These are phyloP conservation scores for Jamesozyma jinghongensis DNA, from an alignment of 805 yeast species.

Conservation along the genomic window DNA sequence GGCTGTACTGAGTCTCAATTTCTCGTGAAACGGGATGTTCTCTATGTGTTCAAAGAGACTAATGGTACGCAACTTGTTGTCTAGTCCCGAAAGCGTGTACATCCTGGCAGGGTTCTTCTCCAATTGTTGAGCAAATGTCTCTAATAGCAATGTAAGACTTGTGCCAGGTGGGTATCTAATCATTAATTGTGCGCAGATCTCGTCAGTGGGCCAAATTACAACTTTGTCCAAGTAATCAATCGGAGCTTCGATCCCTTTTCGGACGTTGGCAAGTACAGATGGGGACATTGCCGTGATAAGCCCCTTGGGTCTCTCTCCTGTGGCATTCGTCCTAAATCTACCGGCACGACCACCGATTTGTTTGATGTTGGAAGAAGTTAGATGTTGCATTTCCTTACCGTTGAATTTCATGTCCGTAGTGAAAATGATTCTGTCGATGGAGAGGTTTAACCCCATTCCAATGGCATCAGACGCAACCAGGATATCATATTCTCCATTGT, in stretches of 20 bases:
- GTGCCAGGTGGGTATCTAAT: constrained; percentile 48
- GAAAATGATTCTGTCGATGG: constrained; percentile 73
- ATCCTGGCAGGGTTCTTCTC: constrained; percentile 15
- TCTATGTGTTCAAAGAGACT: constrained; percentile 36
- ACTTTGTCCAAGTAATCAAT: constrained; percentile 50
- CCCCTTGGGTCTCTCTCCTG: constrained; percentile 31
- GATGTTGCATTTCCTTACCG: constrained; percentile 41
- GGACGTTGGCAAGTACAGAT: constrained; percentile 38
- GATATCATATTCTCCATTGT: constrained; percentile 69
- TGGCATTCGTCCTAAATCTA: constrained; percentile 39
- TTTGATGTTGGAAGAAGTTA: constrained; percentile 62
- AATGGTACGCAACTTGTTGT: constrained; percentile 33
- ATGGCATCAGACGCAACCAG: constrained; percentile 93
- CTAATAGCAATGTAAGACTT: constrained; percentile 38
- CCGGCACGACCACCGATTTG: constrained; percentile 98
- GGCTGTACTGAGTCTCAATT: constrained; percentile 48
- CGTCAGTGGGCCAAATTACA: constrained; percentile 70
- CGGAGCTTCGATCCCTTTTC: constrained; percentile 40
- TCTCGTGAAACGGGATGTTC: constrained; percentile 46
- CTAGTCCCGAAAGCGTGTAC: constrained; percentile 23
- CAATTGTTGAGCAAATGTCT: constrained; percentile 34
- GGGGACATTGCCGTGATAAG: constrained; percentile 45
- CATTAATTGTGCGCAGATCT: constrained; percentile 57
- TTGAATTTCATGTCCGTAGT: constrained; percentile 59
- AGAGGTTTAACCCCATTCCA: constrained; percentile 92